Percentiles rank a stretch among this genome's conserved stretches.
Evolutionary conservation across 1,284 basidiomycete genomes (phyloP).

Genomic region (Melanopsichium pennsylvanicum): DNA sequence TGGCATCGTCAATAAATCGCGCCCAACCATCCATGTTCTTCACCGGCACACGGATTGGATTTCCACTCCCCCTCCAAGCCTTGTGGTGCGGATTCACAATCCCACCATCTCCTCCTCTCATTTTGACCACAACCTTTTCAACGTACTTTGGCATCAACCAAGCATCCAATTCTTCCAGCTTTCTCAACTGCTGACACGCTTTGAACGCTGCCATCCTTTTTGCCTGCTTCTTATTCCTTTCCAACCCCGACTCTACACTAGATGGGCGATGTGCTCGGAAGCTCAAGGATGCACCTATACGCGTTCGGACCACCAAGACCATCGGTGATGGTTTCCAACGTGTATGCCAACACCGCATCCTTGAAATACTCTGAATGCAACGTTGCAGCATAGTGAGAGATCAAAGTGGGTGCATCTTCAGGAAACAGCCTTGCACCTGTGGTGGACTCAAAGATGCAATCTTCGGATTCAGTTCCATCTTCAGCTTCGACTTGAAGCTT

Average conservation of each 20-base stretch:
- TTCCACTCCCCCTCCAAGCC: slow-evolving; percentile 17
- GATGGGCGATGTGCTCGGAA: slow-evolving; percentile 33
- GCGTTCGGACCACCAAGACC: not conserved
- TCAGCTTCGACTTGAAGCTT: slow-evolving; percentile 21
- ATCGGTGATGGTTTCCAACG: slow-evolving; percentile 4
- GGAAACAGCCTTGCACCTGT: slow-evolving; percentile 46
- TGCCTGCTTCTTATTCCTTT: slow-evolving; percentile 35
- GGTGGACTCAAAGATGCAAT: slow-evolving; percentile 12
- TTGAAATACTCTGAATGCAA: slow-evolving; percentile 28
- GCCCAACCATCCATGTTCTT: slow-evolving; percentile 33
- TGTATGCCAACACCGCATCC: slow-evolving; percentile 24
- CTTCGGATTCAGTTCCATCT: not conserved
- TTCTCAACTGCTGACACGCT: slow-evolving; percentile 33
- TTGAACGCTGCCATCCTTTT: slow-evolving; percentile 43
- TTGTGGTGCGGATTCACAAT: slow-evolving; percentile 21
- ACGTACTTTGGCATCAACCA: slow-evolving; percentile 34
- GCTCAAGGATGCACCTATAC: slow-evolving; percentile 18
- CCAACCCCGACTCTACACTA: slow-evolving; percentile 20
- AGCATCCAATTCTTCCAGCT: slow-evolving; percentile 44
- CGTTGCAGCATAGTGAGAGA: slow-evolving; percentile 39
- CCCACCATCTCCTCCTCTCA: not conserved
- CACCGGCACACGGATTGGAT: slow-evolving; percentile 17
- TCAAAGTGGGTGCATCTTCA: slow-evolving; percentile 33
- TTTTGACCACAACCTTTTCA: not conserved
- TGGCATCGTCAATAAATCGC: not conserved